Base-by-base conservation (phyloP, 169 alveolate species). In the Plasmodium adleri region DNA sequence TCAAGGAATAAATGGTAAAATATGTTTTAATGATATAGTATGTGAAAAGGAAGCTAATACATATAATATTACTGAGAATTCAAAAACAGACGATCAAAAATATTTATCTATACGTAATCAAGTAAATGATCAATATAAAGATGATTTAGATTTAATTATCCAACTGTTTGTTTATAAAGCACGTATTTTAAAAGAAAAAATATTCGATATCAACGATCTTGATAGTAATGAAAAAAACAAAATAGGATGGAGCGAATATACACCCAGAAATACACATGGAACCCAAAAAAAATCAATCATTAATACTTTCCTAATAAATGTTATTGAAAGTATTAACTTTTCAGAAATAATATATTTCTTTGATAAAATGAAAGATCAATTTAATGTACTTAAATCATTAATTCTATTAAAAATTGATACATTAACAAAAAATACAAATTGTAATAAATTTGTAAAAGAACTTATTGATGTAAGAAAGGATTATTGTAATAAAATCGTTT, bases 231-330 rank as follows among this genome's bases (percentile, higher is more conserved):
- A 43, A n/a, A 63, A 13, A 28, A 54, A 63, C 8, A 75, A 75
- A n/a, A 45, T 75, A 7, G 43, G 54, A 13, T 75, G 88, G 88
- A 24, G 12, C 13, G 75, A 75, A 52, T 75, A 75, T 39, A 75
- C 88, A 10, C 88, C 88, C 3, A 60, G 50, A 47, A 28, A 39
- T 75, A 17, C 1, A 6, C 22, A 15, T 1, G 58, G 20, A 28
- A 28, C 10, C 1, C 8, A 17, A 0, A 73, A 39, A 10, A 60
- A 7, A n/a, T 75, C 63, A 10, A 62, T 75, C 17, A 13, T 75
- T 3, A 43, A 54, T 20, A 75, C n/a, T 22, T 75, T 62, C 58
- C 39, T 75, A 13, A 67, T 45, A 3, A 56, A 75, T 20, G 26
- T 58, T 22, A 63, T 75, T 75, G 72, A 75, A 8, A 47, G 59